A percentile compares a stretch with the other conserved stretches of the same genome.
These are phyloP conservation scores for Tothia fuscella DNA, from an alignment of 2,329 filamentous ascomycete genomes.

Conservation along the genomic window DNA sequence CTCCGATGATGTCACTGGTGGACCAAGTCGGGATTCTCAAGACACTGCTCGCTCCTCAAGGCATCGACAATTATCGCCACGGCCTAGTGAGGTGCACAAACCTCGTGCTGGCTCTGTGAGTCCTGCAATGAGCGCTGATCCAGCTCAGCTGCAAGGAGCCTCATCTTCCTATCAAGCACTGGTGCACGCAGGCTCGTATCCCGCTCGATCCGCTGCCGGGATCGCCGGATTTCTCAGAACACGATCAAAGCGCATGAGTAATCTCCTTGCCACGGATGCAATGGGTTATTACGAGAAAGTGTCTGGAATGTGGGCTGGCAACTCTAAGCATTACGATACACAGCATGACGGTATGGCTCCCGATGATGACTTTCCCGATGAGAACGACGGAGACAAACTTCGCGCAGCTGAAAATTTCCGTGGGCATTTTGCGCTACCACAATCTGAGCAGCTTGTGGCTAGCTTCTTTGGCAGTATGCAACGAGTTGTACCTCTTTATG, in stretches of 20 bases:
- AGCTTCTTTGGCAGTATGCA: conserved; percentile 91
- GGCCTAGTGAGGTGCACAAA: conserved; percentile 10
- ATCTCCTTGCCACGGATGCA: conserved; percentile 72
- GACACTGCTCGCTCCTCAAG: conserved; percentile 22
- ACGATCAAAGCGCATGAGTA: conserved; percentile 70
- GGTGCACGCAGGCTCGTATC: conserved; percentile 55
- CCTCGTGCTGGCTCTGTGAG: background rate
- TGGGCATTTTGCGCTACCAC: conserved; percentile 78
- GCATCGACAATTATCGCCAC: conserved; percentile 12
- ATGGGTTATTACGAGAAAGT: conserved; percentile 97
- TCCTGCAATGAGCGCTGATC: background rate
- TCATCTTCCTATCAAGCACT: conserved; percentile 34
- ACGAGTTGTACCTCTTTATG: conserved; percentile 80
- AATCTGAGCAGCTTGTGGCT: conserved; percentile 70
- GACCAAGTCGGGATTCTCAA: conserved; percentile 21
- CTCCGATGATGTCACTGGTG: conserved; percentile 17
- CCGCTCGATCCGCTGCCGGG: conserved; percentile 69
- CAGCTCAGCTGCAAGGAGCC: background rate
- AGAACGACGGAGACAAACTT: conserved; percentile 23
- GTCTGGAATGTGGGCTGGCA: conserved; percentile 92
- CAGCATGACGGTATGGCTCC: conserved; percentile 49
- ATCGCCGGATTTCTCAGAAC: conserved; percentile 74
- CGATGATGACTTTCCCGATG: conserved; percentile 50
- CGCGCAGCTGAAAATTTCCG: conserved; percentile 59
- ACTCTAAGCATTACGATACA: conserved; percentile 77